Evolutionary conservation across 306 rosid species (phyloP), one percentile per base, ranked within the genome.

Genomic region (Citrullus mucosospermus): DNA sequence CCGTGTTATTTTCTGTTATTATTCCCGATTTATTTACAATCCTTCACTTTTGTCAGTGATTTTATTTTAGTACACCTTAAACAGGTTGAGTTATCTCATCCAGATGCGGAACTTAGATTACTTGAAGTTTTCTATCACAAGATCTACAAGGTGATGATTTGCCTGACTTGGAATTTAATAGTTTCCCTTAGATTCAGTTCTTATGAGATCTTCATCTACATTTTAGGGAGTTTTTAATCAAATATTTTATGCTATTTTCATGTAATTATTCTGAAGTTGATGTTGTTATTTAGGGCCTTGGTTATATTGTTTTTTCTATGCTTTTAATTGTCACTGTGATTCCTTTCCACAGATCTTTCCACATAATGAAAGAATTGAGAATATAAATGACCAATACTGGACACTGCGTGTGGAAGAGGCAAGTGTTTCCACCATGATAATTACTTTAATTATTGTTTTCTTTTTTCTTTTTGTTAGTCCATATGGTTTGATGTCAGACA

Each of bases 101-200:
- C 93, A 20, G 80, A 88, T 78, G 98, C 95, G 11, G 97, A 92
- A 84, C 88, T 94, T 75, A 87, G 98, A 83, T 83, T 94, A 81
- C 89, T 94, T 22, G 98, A 94, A 83, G 97, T 92, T 84, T 94
- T 94, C 80, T 90, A 90, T 84, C 98, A 94, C 88, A 94, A 90
- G 86, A 94, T 94, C 60, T 94, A 94, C 78, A 94, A 94, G 97
- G 98, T 94, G 62, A 17, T 76, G 50, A 17, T 32, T n/a, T 58
- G 22, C 59, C 50, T 30, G 15, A 72, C 25, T 44, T 14, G 43
- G 59, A 30, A 48, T 72, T 72, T 72, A 16, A 15, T 20, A 48
- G 59, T 44, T 66, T 41, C 58, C 28, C 22, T 48, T 9, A 14
- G 20, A 71, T 44, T 20, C 3, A 46, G 39, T 70, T 25, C 32